phyloP scores from a whole-genome alignment of 352 stramenopile genomes.

The Phytopythium sindhum region DNA sequence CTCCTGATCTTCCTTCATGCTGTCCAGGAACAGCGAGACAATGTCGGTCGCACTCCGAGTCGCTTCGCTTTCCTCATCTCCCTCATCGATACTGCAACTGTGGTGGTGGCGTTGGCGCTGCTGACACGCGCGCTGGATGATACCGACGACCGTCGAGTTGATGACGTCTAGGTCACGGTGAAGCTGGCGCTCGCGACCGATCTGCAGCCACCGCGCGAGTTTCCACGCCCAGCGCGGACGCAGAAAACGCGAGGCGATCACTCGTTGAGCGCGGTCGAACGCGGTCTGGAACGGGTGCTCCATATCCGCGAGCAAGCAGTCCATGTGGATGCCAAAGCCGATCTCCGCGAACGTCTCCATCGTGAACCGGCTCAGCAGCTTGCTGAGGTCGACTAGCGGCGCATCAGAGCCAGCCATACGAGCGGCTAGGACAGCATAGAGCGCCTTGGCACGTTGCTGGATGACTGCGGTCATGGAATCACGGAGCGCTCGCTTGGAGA shows the following conservation, averaged over 20 bases:
- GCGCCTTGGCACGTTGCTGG: slow-evolving; percentile 23
- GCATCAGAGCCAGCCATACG: slow-evolving; percentile 10
- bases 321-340: slow-evolving; percentile 47
- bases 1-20: slow-evolving; percentile 8
- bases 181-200: slow-evolving; percentile 34
- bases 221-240: slow-evolving; percentile 48
- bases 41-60: slow-evolving; percentile 19
- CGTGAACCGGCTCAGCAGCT: slow-evolving; percentile 41
- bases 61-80: not conserved
- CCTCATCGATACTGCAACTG: slow-evolving; percentile 1
- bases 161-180: slow-evolving; percentile 37
- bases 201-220: slow-evolving; percentile 20
- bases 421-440: slow-evolving; percentile 23
- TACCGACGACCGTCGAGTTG: slow-evolving; percentile 41
- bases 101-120: not conserved
- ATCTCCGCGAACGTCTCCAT: slow-evolving; percentile 56
- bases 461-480: slow-evolving; percentile 47
- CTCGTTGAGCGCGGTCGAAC: slow-evolving; percentile 39
- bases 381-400: slow-evolving; percentile 30
- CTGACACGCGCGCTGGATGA: slow-evolving; percentile 34
- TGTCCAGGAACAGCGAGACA: slow-evolving; percentile 48
- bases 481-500: slow-evolving; percentile 35
- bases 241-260: slow-evolving; percentile 26
- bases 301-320: slow-evolving; percentile 29
- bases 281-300: slow-evolving; percentile 51